phyloP scores from a whole-genome alignment of 163 green algal genomes.

The Volvox carteri region DNA sequence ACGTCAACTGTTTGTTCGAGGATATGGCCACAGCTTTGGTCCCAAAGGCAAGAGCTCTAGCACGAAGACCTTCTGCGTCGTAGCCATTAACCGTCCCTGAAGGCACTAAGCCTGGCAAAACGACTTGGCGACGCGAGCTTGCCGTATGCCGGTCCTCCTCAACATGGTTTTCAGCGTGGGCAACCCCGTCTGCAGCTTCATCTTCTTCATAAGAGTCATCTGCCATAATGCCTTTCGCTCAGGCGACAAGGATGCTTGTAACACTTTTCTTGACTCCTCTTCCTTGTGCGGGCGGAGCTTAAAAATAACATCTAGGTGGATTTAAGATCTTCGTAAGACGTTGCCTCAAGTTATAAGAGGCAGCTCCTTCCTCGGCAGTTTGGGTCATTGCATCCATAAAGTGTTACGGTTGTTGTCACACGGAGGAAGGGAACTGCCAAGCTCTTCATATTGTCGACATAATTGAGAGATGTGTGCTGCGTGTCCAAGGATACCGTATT shows the following conservation, averaged over 20 bases:
- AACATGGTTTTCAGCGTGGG: background rate
- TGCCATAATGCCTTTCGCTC: background rate
- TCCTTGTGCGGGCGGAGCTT: background rate
- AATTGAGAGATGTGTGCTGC: no score
- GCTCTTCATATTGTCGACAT: background rate
- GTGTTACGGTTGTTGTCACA: background rate
- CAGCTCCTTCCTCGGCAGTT: background rate
- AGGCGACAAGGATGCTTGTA: background rate
- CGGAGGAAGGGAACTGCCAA: background rate
- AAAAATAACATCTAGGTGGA: background rate
- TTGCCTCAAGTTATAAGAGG: background rate
- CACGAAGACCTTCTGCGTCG: background rate
- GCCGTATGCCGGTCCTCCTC: background rate
- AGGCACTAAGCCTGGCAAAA: background rate
- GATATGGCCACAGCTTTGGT: constrained; percentile 52
- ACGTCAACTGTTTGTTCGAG: constrained; percentile 43
- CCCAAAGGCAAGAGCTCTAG: constrained; percentile 6
- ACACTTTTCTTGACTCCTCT: constrained; percentile 7
- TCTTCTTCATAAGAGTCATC: background rate
- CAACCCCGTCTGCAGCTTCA: background rate
- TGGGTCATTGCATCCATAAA: background rate
- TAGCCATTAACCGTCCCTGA: background rate
- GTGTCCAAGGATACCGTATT: no score
- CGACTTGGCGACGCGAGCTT: background rate
- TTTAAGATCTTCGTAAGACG: background rate